Percentiles rank a stretch among this genome's conserved stretches.
Conservation (phyloP, 257 asterid species). For the Datura wrightii region DNA sequence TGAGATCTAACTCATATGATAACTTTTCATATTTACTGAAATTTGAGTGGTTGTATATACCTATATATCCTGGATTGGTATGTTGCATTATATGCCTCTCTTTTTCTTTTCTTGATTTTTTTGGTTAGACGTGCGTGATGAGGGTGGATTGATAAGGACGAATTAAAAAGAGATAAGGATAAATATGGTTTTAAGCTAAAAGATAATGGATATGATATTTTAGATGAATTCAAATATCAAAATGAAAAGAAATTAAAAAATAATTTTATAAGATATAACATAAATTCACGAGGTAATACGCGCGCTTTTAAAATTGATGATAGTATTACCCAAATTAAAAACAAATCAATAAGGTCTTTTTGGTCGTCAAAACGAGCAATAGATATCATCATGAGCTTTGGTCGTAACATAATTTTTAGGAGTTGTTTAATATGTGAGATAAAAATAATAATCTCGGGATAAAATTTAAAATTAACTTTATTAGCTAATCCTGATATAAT, state of each 20-base stretch:
- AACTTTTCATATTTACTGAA: background rate
- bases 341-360: background rate
- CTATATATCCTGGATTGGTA: background rate
- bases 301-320: background rate
- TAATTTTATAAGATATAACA: background rate
- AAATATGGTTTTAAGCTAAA: background rate
- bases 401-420: background rate
- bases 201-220: background rate
- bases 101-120: background rate
- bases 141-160: background rate
- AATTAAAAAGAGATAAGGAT: background rate
- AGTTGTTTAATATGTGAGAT: no score
- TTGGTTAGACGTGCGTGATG: background rate
- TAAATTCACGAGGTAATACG: no score
- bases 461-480: no score
- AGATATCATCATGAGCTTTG: background rate
- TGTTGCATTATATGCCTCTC: background rate
- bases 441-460: no score
- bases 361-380: background rate
- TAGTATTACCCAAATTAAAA: background rate
- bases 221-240: fast-evolving
- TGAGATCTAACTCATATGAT: background rate
- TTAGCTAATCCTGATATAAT: no score
- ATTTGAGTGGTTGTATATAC: background rate
- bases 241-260: background rate